phyloP scores from a whole-genome alignment of 1,139 yeast genomes.

The Kluyveromyces marxianus region DNA sequence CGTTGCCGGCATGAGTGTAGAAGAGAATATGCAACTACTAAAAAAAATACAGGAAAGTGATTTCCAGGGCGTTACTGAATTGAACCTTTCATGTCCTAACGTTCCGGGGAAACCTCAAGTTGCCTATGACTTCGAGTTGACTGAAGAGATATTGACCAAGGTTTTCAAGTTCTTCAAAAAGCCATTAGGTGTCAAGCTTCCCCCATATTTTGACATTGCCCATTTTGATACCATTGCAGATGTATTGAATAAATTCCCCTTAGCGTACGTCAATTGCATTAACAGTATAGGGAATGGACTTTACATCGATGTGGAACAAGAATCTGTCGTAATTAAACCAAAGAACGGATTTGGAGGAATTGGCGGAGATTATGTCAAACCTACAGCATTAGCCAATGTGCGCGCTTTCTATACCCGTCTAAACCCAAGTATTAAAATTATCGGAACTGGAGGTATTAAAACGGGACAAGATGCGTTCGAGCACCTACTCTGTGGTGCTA shows the following conservation, averaged over 20 bases:
- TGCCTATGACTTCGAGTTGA: slow-evolving; percentile 46
- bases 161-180: slow-evolving; percentile 30
- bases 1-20: slow-evolving; percentile 26
- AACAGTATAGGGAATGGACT: slow-evolving; percentile 27
- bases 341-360: slow-evolving; percentile 28
- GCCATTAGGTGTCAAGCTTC: slow-evolving; percentile 26
- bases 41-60: slow-evolving; percentile 20
- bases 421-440: slow-evolving; percentile 21
- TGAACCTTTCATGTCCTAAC: slow-evolving; percentile 27
- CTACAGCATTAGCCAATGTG: slow-evolving; percentile 28
- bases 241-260: slow-evolving; percentile 22
- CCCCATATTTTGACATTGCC: slow-evolving; percentile 28
- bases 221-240: slow-evolving; percentile 24
- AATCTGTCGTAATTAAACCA: slow-evolving; percentile 25
- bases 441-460: slow-evolving; percentile 27
- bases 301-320: slow-evolving; percentile 22
- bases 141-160: slow-evolving; percentile 42
- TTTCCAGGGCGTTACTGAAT: slow-evolving; percentile 22
- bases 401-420: slow-evolving; percentile 27
- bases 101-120: slow-evolving; percentile 42
- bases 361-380: slow-evolving; percentile 28
- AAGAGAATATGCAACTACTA: slow-evolving; percentile 20
- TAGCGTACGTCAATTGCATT: slow-evolving; percentile 25
- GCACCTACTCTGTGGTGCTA: slow-evolving; percentile 26
- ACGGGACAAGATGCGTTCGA: slow-evolving; percentile 27